Percentiles rank a stretch among this genome's conserved stretches.
Evolutionary conservation across 306 rosid species (phyloP).

Genomic region (Albizia julibrissin): DNA sequence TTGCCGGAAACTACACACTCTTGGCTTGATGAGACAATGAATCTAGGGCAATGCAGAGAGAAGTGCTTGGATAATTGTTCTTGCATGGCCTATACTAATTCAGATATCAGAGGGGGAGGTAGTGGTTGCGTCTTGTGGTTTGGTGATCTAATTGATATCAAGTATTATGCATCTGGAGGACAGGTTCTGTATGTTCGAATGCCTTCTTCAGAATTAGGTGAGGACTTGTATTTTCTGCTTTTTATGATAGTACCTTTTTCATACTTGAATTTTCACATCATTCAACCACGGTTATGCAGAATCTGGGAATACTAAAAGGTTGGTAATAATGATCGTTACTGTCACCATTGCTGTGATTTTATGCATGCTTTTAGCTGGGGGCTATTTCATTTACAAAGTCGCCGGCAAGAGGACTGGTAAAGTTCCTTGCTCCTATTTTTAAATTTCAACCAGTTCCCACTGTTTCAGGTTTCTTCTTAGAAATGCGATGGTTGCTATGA

Average conservation of each 20-base stretch:
- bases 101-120: neutral
- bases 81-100: constrained; percentile 5
- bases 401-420: neutral
- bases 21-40: neutral
- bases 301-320: neutral
- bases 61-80: neutral
- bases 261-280: neutral
- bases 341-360: neutral
- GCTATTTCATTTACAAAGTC: neutral
- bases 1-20: neutral
- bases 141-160: neutral
- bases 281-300: neutral
- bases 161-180: neutral
- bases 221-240: neutral
- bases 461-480: neutral
- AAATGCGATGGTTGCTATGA: neutral
- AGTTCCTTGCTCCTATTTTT: neutral
- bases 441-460: neutral
- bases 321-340: neutral
- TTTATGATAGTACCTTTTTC: neutral
- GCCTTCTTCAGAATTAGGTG: constrained; percentile 5
- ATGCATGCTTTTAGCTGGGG: neutral
- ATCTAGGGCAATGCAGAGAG: neutral
- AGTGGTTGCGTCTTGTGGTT: neutral
- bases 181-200: constrained; percentile 1